phyloP scores from a whole-genome alignment of 2,329 filamentous ascomycete genomes.

The Fusarium incarnatum region DNA sequence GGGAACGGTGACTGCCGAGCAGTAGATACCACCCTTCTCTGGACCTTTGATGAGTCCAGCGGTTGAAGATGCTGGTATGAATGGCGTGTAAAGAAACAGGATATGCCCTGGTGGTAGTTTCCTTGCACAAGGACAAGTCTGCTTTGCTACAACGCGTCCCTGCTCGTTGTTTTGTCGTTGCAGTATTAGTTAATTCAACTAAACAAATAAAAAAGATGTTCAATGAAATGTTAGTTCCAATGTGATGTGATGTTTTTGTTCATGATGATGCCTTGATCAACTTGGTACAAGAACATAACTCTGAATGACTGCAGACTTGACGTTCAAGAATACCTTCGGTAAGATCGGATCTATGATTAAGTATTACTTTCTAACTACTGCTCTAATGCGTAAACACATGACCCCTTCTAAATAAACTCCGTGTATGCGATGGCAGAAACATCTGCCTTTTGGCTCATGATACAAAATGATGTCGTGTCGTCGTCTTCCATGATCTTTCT shows the following conservation, averaged over 20 bases:
- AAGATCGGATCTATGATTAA: background rate
- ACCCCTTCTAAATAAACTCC: constrained; percentile 7
- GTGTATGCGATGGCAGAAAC: background rate
- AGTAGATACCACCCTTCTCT: constrained; percentile 33
- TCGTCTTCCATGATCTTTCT: background rate
- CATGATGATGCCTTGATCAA: background rate
- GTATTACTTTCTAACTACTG: background rate
- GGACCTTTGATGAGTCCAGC: constrained; percentile 31
- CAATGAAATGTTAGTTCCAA: constrained; percentile 15
- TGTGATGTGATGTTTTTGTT: background rate
- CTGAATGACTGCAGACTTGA: background rate
- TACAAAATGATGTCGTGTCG: constrained; percentile 1
- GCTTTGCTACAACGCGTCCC: constrained; percentile 52
- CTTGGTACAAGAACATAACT: background rate
- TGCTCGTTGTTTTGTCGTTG: constrained; percentile 56
- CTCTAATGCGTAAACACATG: background rate
- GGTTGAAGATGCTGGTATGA: constrained; percentile 53
- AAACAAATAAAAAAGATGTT: constrained; percentile 44
- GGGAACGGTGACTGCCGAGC: constrained; percentile 39
- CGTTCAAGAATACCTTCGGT: background rate
- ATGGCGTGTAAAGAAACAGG: constrained; percentile 44
- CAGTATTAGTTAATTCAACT: constrained; percentile 59
- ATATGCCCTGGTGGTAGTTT: constrained; percentile 48
- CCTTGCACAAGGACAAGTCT: constrained; percentile 52
- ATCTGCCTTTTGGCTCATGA: background rate